Evolutionary conservation across 1,284 basidiomycete species (phyloP).

Genomic region (Agroathelia rolfsii): DNA sequence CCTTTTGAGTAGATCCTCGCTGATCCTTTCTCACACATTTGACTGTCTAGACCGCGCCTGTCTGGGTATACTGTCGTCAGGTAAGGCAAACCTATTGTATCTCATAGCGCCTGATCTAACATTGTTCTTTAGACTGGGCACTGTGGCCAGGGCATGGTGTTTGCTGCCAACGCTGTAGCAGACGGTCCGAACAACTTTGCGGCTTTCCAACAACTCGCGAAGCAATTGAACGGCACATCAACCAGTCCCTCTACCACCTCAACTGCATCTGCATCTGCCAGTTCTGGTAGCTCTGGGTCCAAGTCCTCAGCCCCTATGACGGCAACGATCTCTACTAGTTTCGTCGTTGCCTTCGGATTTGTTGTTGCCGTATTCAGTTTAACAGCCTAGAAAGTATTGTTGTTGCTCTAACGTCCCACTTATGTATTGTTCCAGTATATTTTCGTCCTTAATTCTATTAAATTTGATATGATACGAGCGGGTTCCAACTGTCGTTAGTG

Average conservation of each 20-base stretch:
- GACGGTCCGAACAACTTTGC: conserved; percentile 43
- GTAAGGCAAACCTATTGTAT: conserved; percentile 22
- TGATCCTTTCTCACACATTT: background rate
- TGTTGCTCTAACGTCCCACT: no score
- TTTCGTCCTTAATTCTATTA: no score
- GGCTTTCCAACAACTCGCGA: conserved; percentile 43
- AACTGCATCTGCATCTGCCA: conserved; percentile 5
- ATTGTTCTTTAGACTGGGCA: conserved; percentile 30
- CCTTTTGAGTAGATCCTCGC: conserved; percentile 8
- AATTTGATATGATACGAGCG: no score
- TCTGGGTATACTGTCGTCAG: conserved; percentile 43
- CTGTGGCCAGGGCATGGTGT: conserved; percentile 58
- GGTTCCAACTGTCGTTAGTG: no score
- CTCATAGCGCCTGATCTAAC: conserved; percentile 7
- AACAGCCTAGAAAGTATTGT: no score
- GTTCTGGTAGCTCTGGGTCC: conserved; percentile 2
- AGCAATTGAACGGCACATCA: conserved; percentile 30
- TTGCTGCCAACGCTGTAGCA: conserved; percentile 49
- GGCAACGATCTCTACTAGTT: no score
- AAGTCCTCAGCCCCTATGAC: no score
- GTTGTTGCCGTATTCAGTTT: no score
- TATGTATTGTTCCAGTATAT: no score
- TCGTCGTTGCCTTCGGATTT: no score
- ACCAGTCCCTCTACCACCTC: conserved; percentile 17
- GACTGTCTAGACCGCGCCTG: conserved; percentile 31